These are phyloP conservation scores for Microbotryomycetes sp. DNA, from an alignment of 1,284 basidiomycete species.

Conservation along the genomic window DNA sequence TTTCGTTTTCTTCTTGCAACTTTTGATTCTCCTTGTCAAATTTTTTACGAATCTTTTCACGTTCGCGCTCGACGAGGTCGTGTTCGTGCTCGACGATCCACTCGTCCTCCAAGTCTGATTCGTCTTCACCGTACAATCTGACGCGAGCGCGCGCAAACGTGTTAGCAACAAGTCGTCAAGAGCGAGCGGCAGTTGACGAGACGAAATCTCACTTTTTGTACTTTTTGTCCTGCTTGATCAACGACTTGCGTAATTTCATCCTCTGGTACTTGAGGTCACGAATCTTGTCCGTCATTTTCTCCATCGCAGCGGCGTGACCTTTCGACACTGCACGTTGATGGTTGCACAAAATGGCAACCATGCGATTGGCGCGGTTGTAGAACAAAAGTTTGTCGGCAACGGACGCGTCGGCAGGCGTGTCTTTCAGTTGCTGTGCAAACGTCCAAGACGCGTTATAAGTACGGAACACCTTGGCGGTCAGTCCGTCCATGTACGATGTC, in stretches of 20 bases:
- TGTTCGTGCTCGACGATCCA: conserved; percentile 80
- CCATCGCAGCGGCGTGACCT: conserved; percentile 82
- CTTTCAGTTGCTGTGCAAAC: conserved; percentile 79
- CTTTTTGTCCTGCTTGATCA: conserved; percentile 46
- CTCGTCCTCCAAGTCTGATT: conserved; percentile 89
- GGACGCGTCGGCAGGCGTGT: conserved; percentile 61
- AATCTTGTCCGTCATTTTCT: conserved; percentile 75
- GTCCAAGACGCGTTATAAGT: conserved; percentile 95
- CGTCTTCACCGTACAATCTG: conserved; percentile 51
- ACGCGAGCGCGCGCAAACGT: too few relatives aligned
- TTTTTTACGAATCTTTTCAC: conserved; percentile 61
- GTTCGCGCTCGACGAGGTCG: conserved; percentile 47
- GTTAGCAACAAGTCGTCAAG: too few relatives aligned
- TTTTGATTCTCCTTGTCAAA: conserved; percentile 84
- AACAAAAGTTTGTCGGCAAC: conserved; percentile 88
- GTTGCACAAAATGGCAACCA: conserved; percentile 94
- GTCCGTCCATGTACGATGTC: conserved; percentile 83
- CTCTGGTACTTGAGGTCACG: conserved; percentile 82
- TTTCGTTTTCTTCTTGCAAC: conserved; percentile 60
- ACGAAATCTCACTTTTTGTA: conserved; percentile 60
- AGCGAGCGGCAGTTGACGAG: too few relatives aligned
- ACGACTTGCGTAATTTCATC: conserved; percentile 45
- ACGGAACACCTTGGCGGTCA: conserved; percentile 97
- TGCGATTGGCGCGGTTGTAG: conserved; percentile 90
- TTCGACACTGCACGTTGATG: conserved; percentile 91